These are phyloP conservation scores for Penicillium sp. DNA, from an alignment of 2,329 filamentous ascomycete genomes.

Conservation along the genomic window DNA sequence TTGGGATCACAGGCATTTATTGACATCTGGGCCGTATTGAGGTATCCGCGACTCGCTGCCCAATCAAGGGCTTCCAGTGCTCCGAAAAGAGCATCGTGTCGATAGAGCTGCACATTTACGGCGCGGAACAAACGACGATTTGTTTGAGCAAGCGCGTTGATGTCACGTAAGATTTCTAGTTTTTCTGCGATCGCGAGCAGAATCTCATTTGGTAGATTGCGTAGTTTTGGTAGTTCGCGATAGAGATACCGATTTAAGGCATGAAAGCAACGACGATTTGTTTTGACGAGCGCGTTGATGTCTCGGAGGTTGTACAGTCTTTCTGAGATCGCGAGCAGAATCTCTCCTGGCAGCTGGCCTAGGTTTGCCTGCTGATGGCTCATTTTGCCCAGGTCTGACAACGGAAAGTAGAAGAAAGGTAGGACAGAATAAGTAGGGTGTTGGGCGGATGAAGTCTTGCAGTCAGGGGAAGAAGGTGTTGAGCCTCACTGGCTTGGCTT, in stretches of 20 bases:
- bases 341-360: neutral
- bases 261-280: neutral
- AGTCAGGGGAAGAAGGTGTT: no score
- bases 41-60: neutral
- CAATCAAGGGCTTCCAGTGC: neutral
- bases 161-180: neutral
- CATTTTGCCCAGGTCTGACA: no score
- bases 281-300: neutral
- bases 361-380: no score
- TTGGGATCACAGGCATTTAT: neutral
- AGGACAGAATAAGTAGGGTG: no score
- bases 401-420: no score
- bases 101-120: neutral
- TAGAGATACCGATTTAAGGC: neutral
- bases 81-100: neutral
- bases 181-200: neutral
- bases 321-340: neutral
- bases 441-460: no score
- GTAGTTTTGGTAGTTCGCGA: no score
- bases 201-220: neutral
- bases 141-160: neutral
- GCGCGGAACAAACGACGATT: neutral
- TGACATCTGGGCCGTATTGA: neutral
- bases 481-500: no score
- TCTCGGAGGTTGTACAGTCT: neutral